These are phyloP conservation scores for Pseudogymnoascus sp. DNA, from an alignment of 2,329 filamentous ascomycete genomes.

Conservation along the genomic window DNA sequence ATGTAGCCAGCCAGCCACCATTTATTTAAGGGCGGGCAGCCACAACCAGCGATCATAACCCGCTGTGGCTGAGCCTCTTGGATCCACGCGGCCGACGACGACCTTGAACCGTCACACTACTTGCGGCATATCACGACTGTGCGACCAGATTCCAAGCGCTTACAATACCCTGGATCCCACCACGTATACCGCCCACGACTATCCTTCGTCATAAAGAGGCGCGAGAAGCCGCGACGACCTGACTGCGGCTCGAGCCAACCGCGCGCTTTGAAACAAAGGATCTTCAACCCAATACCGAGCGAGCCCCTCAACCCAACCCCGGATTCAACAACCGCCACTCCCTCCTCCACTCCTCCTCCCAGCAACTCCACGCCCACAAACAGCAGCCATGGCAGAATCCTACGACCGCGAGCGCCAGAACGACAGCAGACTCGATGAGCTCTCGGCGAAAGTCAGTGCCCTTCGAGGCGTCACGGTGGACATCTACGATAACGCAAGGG, in stretches of 20 bases:
- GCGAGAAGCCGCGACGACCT: conserved; percentile 6
- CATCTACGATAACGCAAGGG: conserved; percentile 92
- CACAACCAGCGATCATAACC: background rate
- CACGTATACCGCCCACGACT: background rate
- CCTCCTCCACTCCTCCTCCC: background rate
- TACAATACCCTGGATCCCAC: background rate
- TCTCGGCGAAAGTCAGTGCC: conserved; percentile 83
- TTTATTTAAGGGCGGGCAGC: conserved; percentile 1
- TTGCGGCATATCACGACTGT: background rate
- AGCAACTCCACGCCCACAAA: background rate
- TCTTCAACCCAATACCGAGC: background rate
- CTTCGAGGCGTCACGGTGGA: conserved; percentile 91
- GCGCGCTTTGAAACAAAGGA: conserved; percentile 7
- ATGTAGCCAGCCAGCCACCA: conserved; percentile 7
- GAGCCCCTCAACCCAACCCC: background rate
- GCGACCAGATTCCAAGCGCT: background rate
- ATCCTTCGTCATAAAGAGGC: background rate
- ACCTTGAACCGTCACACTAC: conserved; percentile 5
- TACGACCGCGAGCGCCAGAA: conserved; percentile 85
- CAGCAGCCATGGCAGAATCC: conserved; percentile 58
- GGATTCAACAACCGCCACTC: background rate
- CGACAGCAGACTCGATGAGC: conserved; percentile 85
- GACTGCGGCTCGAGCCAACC: conserved; percentile 5
- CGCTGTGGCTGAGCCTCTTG: background rate
- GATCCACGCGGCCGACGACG: conserved; percentile 5